Evolutionary conservation across 768 basidiomycete genomes (phyloP).

Genomic region (Naematelia aurantialba): DNA sequence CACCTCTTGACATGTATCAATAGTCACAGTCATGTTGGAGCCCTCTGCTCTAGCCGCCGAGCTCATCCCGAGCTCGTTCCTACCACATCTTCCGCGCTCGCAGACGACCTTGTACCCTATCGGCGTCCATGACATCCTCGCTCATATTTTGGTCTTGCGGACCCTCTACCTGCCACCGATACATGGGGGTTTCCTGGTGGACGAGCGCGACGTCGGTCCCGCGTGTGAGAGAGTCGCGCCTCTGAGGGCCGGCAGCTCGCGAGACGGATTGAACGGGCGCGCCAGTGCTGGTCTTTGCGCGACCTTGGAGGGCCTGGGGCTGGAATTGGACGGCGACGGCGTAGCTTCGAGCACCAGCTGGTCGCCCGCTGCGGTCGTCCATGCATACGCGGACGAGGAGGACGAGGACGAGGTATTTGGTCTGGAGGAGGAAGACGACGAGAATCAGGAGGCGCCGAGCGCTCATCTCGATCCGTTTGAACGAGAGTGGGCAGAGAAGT

Average conservation of each 20-base stretch:
- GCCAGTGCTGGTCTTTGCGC: conserved; percentile 17
- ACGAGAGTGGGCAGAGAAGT: conserved; percentile 48
- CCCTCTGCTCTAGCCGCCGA: not conserved
- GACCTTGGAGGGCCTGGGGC: conserved; percentile 28
- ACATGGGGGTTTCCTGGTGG: conserved; percentile 32
- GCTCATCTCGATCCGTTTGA: conserved; percentile 46
- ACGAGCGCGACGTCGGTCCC: conserved; percentile 10
- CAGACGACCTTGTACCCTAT: conserved; percentile 35
- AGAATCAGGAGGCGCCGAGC: conserved; percentile 5
- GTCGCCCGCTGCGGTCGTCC: not conserved
- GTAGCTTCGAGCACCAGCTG: not conserved
- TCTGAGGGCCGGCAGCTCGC: not conserved
- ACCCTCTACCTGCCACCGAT: conserved; percentile 42
- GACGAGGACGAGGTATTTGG: conserved; percentile 6
- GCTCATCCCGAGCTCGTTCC: conserved; percentile 39
- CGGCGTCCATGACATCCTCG: conserved; percentile 17
- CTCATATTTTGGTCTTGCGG: conserved; percentile 32
- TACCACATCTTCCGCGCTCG: conserved; percentile 42
- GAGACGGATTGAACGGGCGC: too few relatives aligned
- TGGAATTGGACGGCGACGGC: conserved; percentile 18
- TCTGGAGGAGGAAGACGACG: conserved; percentile 7
- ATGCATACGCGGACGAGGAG: conserved; percentile 3
- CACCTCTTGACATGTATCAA: not conserved
- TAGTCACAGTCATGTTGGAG: not conserved
- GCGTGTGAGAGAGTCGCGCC: not conserved